Evolutionary conservation across 2,329 filamentous ascomycete species (phyloP), one percentile per base, ranked within the genome.

Genomic region (Xylogone sp.): DNA sequence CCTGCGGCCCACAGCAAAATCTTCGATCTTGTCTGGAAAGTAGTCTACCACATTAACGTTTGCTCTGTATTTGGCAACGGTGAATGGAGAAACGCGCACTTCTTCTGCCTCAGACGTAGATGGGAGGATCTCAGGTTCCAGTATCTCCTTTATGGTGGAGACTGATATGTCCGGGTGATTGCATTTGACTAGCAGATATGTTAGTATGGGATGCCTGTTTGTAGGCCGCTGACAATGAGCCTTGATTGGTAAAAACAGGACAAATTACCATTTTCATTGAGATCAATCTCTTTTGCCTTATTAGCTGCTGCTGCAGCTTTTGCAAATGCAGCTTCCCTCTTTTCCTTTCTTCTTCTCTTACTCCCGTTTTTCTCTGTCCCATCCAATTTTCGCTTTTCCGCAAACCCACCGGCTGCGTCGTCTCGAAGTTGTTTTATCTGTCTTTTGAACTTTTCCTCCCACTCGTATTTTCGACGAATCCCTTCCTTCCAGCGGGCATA

Each of bases 11-110:
- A 67, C 68, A 2, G 87, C 75, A 65, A 97, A 97, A 52, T 93
- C 82, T 56, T 84, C 79, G 1, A 97, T 71, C 1, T 76, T 75
- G 2, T 75, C 69, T 0, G 93, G 93, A 52, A 78, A 82, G 66
- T 88, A 97, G 69, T 96, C 89, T 31, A 96, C 78, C 1, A 96
- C 85, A n/a, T 89, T 85, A 31, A 89, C 84, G 29, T 78, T 75
- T 20, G 82, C 74, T 45, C 83, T 81, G 65, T 91, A 91, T 42
- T 83, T 87, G 51, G 78, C 72, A 62, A 92, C 90, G 51, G 84
- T 76, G 62, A 96, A 96, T 0, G 91, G 89, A 0, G 92, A 62
- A 2, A 61, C 71, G 1, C 64, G 39, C 61, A 21, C 73, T 2
- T 65, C 42, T 60, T n/a, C 59, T 16, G 61, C 49, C 44, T 71